These are phyloP conservation scores for Parmelia sp. DNA, from an alignment of 495 filamentous ascomycete genomes.

Conservation along the genomic window DNA sequence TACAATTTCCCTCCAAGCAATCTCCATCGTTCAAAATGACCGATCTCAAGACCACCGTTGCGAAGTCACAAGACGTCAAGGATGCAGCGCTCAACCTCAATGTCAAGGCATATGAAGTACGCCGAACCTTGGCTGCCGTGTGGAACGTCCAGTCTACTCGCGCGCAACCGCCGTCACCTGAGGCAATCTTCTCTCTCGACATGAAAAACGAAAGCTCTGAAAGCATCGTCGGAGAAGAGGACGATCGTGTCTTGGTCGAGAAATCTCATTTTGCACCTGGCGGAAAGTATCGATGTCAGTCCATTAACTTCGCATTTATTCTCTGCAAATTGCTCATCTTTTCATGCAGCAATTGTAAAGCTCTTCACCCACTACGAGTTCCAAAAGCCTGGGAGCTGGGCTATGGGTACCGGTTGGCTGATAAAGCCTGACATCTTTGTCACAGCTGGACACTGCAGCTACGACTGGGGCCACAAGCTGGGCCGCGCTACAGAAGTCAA, in stretches of 20 bases:
- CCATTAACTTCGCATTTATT: background rate
- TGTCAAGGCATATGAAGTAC: slow-evolving; percentile 24
- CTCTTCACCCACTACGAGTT: slow-evolving; percentile 34
- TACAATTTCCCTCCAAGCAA: background rate
- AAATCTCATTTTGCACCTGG: slow-evolving; percentile 27
- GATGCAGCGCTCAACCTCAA: slow-evolving; percentile 25
- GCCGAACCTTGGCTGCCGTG: slow-evolving; percentile 25
- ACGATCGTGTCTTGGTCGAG: slow-evolving; percentile 29
- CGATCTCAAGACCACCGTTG: slow-evolving; percentile 16
- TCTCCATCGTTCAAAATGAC: slow-evolving; percentile 4
- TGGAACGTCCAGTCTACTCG: slow-evolving; percentile 23
- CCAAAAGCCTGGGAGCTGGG: slow-evolving; percentile 24
- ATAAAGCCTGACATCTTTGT: slow-evolving; percentile 34
- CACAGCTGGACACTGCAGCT: slow-evolving; percentile 38
- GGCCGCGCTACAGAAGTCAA: slow-evolving; percentile 32
- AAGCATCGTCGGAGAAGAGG: slow-evolving; percentile 19
- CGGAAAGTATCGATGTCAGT: slow-evolving; percentile 36
- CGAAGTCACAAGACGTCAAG: slow-evolving; percentile 20
- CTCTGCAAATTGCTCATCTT: slow-evolving; percentile 15
- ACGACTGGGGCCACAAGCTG: slow-evolving; percentile 32
- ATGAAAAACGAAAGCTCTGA: slow-evolving; percentile 22
- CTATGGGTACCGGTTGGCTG: slow-evolving; percentile 38
- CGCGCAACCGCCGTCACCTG: slow-evolving; percentile 19
- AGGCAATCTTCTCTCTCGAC: slow-evolving; percentile 15
- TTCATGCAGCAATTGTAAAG: slow-evolving; percentile 34